Evolutionary conservation across 2,329 filamentous ascomycete genomes (phyloP).

Genomic region (Paecilomyces sp.): DNA sequence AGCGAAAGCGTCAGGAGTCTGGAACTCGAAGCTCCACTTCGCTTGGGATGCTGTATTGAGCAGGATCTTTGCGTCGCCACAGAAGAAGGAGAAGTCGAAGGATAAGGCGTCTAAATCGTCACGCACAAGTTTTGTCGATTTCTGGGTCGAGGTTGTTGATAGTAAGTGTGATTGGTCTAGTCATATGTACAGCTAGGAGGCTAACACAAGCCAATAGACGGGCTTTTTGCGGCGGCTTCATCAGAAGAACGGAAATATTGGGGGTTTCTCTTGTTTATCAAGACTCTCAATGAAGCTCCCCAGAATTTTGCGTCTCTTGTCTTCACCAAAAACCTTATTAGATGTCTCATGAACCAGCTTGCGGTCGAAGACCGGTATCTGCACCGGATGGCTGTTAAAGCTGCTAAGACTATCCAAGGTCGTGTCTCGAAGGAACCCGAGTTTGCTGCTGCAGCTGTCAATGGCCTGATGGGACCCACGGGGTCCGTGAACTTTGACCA

Average conservation of each 20-base stretch:
- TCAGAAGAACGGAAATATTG: slow-evolving; percentile 87
- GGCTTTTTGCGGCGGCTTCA: slow-evolving; percentile 72
- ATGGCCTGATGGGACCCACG: slow-evolving; percentile 60
- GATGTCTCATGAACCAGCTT: slow-evolving; percentile 75
- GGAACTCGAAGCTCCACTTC: slow-evolving; percentile 76
- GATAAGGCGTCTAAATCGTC: slow-evolving; percentile 30
- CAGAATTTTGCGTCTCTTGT: slow-evolving; percentile 48
- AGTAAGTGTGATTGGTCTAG: slow-evolving; percentile 49
- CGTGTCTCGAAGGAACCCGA: slow-evolving; percentile 56
- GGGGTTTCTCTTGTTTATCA: slow-evolving; percentile 81
- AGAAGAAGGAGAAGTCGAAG: slow-evolving; percentile 20
- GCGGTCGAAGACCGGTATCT: slow-evolving; percentile 70
- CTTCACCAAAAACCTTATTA: slow-evolving; percentile 78
- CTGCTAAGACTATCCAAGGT: slow-evolving; percentile 63
- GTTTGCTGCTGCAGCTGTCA: slow-evolving; percentile 55
- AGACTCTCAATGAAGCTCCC: slow-evolving; percentile 55
- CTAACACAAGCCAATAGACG: slow-evolving; percentile 48
- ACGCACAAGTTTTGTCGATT: slow-evolving; percentile 55
- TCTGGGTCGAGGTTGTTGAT: slow-evolving; percentile 83
- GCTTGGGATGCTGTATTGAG: slow-evolving; percentile 76
- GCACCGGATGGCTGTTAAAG: slow-evolving; percentile 69
- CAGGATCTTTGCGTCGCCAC: slow-evolving; percentile 24
- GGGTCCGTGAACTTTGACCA: slow-evolving; percentile 78
- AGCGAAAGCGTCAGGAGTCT: slow-evolving; percentile 54
- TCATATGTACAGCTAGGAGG: not conserved